Evolutionary conservation across 306 rosid species (phyloP).

Genomic region (Quercus cerris): DNA sequence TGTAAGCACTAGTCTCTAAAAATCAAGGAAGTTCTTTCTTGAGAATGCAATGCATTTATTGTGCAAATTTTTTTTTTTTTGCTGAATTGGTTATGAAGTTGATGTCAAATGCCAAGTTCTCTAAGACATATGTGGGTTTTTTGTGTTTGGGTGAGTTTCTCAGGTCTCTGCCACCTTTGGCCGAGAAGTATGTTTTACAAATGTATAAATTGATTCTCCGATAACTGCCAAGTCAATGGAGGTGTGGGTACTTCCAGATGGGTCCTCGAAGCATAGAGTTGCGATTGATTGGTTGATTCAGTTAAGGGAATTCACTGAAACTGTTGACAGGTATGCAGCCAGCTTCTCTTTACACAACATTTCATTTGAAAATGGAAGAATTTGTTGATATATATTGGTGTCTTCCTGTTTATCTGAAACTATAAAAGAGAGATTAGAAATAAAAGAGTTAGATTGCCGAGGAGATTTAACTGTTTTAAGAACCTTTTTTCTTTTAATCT

Average conservation of each 20-base stretch:
- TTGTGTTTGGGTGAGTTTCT: slow-evolving; percentile 6
- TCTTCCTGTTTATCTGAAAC: neutral
- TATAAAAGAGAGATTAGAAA: neutral
- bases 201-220: slow-evolving; percentile 53
- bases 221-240: slow-evolving; percentile 70
- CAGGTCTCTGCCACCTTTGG: slow-evolving; percentile 94
- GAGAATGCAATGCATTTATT: neutral
- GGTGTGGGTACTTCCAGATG: slow-evolving; percentile 95
- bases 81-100: neutral
- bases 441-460: too few species aligned
- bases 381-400: neutral
- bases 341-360: neutral
- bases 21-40: neutral
- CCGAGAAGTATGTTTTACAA: slow-evolving; percentile 81
- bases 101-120: neutral
- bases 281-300: slow-evolving; percentile 88
- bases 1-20: neutral
- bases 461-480: too few species aligned
- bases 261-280: slow-evolving; percentile 77
- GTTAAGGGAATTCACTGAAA: slow-evolving; percentile 67
- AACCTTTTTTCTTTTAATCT: too few species aligned
- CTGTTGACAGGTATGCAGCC: slow-evolving; percentile 51
- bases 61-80: neutral
- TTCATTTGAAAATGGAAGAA: neutral
- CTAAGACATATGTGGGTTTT: neutral